phyloP scores from a whole-genome alignment of 2,329 filamentous ascomycete genomes.

The Nectriaceae sp. region DNA sequence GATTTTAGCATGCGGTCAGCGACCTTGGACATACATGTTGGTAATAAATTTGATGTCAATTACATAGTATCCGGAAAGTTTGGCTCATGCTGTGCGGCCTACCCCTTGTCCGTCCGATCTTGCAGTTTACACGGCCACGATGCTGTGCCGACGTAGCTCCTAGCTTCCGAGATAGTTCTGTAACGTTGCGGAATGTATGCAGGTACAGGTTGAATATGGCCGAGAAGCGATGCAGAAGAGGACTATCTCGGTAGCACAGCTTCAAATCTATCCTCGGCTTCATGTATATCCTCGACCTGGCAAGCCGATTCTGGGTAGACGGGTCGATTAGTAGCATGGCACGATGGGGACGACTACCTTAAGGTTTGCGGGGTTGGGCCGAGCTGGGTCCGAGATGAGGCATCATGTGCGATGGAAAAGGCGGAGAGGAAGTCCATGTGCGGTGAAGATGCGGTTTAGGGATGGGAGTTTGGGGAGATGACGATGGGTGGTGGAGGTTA shows the following conservation, averaged over 20 bases:
- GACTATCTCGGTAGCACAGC: neutral
- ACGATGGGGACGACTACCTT: neutral
- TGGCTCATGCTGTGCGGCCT: neutral
- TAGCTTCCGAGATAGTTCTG: neutral
- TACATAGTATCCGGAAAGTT: neutral
- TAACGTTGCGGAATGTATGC: neutral
- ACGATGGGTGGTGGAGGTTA: neutral
- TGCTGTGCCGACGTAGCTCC: neutral
- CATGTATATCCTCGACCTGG: neutral
- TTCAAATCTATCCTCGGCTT: too few species aligned
- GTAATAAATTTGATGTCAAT: conserved; percentile 2
- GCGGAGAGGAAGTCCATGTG: conserved; percentile 14
- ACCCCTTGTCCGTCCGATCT: too few species aligned
- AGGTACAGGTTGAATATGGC: neutral
- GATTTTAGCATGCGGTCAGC: conserved; percentile 9
- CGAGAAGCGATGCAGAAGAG: neutral
- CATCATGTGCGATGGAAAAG: conserved; percentile 6
- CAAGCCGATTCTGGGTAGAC: neutral
- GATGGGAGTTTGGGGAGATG: neutral
- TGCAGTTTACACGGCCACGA: neutral
- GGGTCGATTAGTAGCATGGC: too few species aligned
- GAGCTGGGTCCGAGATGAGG: conserved; percentile 23
- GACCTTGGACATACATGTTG: conserved; percentile 9
- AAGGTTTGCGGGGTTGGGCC: conserved; percentile 12
- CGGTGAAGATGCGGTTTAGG: neutral